Evolutionary conservation across 2,329 filamentous ascomycete genomes (phyloP).

Genomic region (Penicillium sp.): DNA sequence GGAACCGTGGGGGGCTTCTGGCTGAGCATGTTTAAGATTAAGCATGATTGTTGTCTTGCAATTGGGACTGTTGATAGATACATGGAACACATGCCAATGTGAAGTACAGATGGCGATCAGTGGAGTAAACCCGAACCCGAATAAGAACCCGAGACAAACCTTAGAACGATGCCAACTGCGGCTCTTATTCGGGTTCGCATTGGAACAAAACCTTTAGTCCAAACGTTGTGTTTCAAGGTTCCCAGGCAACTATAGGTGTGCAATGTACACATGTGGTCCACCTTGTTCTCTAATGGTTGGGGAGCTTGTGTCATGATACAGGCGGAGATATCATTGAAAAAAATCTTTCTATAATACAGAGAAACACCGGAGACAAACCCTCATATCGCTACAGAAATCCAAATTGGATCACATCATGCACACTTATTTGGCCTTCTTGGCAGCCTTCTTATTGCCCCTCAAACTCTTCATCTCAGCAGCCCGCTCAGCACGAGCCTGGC

Average conservation of each 20-base stretch:
- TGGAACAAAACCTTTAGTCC: too few species aligned
- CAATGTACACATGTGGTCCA: not conserved
- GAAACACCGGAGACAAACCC: slow-evolving; percentile 26
- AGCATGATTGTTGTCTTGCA: too few species aligned
- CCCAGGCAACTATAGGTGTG: too few species aligned
- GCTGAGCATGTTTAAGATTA: too few species aligned
- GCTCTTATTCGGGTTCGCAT: too few species aligned
- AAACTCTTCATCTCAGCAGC: slow-evolving; percentile 57
- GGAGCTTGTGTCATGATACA: not conserved
- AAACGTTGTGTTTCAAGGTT: not conserved
- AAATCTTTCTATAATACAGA: slow-evolving; percentile 37
- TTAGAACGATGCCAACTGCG: too few species aligned
- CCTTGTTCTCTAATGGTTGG: not conserved
- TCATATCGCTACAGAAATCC: slow-evolving; percentile 29
- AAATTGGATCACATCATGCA: slow-evolving; percentile 23
- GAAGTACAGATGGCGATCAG: too few species aligned
- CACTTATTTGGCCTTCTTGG: slow-evolving; percentile 38
- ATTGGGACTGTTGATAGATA: too few species aligned
- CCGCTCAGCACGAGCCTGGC: slow-evolving; percentile 50
- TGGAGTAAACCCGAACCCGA: too few species aligned
- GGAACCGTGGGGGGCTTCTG: too few species aligned
- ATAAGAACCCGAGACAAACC: too few species aligned
- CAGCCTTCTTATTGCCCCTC: slow-evolving; percentile 47
- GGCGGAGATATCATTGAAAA: slow-evolving; percentile 8
- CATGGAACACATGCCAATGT: too few species aligned